Base-by-base conservation (phyloP, 371 early-diverging fungal species). In the Mycotypha africana region DNA sequence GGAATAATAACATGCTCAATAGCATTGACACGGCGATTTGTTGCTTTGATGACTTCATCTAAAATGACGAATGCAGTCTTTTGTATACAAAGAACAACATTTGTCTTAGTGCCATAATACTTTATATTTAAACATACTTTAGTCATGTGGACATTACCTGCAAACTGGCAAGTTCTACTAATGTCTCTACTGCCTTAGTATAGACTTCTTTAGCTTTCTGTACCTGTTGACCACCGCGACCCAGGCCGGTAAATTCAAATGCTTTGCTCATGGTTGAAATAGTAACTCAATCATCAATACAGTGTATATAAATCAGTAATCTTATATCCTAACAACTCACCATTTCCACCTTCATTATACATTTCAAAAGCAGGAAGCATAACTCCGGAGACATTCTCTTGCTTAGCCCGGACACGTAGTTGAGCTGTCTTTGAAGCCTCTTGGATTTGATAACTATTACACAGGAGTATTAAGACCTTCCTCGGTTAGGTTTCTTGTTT, bases 1-100 rank as follows among this genome's bases (percentile, higher is more conserved):
- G 99, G 99, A 50, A 99, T 99, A 56, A 99, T 92, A 32, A 97
- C 93, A 65, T 93, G 91, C 65, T 99, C 99, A 58, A 99, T 94
- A 9, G 99, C 99, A 67, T 99, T 99, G 19, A 99, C 99, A 63
- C 99, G 86, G 44, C 99, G 91, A 71, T 99, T 99, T 4, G 99
- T 99, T 30, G 92, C 69, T 78, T 95, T 95, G 73, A 99, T 94
- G 47, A 99, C 96, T 68, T 98, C 93, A 59, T 99, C 99, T 51
- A 99, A 72, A 38, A 97, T 91, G 12, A 93, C 90, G 73, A 98
- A 99, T 16, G 51, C 51, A 24, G 51, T 51, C 51, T 51, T 22
- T 28, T 31, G 16, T 7, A 37, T 21, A 19, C 4, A 36, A 47
- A 14, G 0, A 24, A 4, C 15, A 23, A 36, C 21, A 42, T 4